Evolutionary conservation across 345 rosid species (phyloP).

Genomic region (Conringia planisiliqua): DNA sequence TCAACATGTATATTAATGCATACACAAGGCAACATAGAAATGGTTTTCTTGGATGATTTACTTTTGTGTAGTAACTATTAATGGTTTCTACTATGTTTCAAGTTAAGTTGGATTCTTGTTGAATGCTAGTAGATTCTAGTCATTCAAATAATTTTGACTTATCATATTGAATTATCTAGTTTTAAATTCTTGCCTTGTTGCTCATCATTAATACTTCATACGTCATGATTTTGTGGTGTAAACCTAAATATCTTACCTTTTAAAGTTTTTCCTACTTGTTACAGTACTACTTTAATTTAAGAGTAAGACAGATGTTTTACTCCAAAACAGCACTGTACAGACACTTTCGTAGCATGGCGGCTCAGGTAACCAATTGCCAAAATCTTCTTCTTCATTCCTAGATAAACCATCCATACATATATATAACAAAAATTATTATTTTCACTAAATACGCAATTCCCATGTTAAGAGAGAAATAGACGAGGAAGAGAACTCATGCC

Average conservation of each 20-base stretch:
- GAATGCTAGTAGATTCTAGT: background rate
- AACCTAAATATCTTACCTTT: background rate
- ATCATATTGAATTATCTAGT: background rate
- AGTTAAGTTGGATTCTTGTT: background rate
- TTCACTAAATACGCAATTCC: too few relatives aligned
- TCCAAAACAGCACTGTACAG: background rate
- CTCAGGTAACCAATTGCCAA: too few relatives aligned
- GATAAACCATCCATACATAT: too few relatives aligned
- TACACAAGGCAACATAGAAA: too few relatives aligned
- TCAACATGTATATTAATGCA: rapidly evolving
- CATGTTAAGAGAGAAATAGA: too few relatives aligned
- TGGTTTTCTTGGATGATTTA: background rate
- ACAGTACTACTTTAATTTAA: too few relatives aligned
- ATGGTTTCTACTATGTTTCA: background rate
- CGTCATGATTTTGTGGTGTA: background rate
- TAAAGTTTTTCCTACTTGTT: too few relatives aligned
- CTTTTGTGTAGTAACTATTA: background rate
- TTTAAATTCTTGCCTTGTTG: background rate
- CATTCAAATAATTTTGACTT: background rate
- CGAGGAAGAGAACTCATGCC: too few relatives aligned
- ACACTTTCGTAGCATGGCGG: background rate
- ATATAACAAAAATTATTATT: too few relatives aligned
- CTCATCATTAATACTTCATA: too few relatives aligned
- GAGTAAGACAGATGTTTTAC: too few relatives aligned
- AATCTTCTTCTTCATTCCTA: too few relatives aligned